Base-by-base conservation (phyloP, 352 stramenopile species). In the Phytophthora niederhauseri region DNA sequence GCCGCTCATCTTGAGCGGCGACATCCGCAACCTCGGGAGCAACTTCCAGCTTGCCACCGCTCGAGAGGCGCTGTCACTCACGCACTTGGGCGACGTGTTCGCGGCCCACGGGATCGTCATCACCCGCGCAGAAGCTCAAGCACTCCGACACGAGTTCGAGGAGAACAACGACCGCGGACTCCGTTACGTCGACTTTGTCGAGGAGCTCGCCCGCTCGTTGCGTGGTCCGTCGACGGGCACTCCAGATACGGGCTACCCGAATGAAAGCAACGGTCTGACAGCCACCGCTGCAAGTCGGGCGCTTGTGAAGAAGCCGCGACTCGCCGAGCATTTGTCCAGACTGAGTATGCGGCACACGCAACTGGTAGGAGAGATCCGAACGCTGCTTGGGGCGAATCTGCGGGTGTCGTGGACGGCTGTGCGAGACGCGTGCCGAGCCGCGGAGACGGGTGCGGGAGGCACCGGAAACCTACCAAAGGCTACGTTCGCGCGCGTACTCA, bases 81-180 rank as follows among this genome's bases (percentile, higher is more conserved):
- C 64, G 6, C 80, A 90, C 38, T 71, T 92, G 17, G 60, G 78
- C 14, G 68, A 74, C 26, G 82, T 87, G 20, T 87, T 92, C 31
- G 72, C 75, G 8, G 58, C 63, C 11, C 83, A 82, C 57, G 82
- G 75, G 20, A 80, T 93, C 53, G 36, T 72, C 6, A 62, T 90
- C 26, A 79, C 82, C 3, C 79, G 65, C 4, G 79, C 87, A 46
- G 83, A 91, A 26, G 85, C 82, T 19, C 82, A 88, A 64, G 75
- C 73, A 41, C 69, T 93, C 36, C 70, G 84, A 3, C 80, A 89
- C 54, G 85, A 93, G 55, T 93, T 87, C 66, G 85, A 93, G 26
- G 85, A 93, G 72, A 93, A 87, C 73, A 93, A 91, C 72, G 85
- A 93, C 60, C 67, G 61, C 26, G 68, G 64, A 14, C 62, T 92